These are phyloP conservation scores for Poronia punctata DNA, from an alignment of 495 filamentous ascomycete species.

Conservation along the genomic window DNA sequence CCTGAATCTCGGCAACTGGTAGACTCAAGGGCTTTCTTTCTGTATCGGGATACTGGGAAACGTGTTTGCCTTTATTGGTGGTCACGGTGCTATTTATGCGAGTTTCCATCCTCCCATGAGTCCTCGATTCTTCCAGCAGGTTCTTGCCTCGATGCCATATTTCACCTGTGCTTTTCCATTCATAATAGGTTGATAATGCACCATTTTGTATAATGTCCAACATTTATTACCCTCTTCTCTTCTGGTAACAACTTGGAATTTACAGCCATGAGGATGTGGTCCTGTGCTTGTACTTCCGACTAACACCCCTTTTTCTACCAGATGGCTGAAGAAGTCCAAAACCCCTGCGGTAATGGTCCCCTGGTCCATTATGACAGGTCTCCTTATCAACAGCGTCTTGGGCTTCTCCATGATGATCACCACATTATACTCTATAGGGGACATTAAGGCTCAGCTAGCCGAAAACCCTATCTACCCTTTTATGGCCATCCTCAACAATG, in stretches of 20 bases:
- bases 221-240: slow-evolving; percentile 45
- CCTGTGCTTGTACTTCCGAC: slow-evolving; percentile 41
- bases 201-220: slow-evolving; percentile 46
- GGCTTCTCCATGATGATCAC: slow-evolving; percentile 47
- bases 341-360: slow-evolving; percentile 47
- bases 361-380: slow-evolving; percentile 43
- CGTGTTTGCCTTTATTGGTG: slow-evolving; percentile 29
- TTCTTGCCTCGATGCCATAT: neutral
- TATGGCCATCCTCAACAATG: slow-evolving; percentile 46
- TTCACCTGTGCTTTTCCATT: slow-evolving; percentile 1
- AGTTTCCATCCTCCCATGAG: too few relatives aligned
- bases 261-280: too few relatives aligned
- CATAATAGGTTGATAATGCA: slow-evolving; percentile 50
- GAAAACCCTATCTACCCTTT: slow-evolving; percentile 43
- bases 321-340: slow-evolving; percentile 52
- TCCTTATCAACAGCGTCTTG: slow-evolving; percentile 41
- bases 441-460: slow-evolving; percentile 30
- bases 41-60: slow-evolving; percentile 44
- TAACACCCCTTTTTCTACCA: slow-evolving; percentile 45
- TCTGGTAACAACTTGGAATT: too few relatives aligned
- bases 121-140: neutral
- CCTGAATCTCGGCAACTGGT: slow-evolving; percentile 50
- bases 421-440: slow-evolving; percentile 45
- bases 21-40: slow-evolving; percentile 42
- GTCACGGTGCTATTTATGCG: neutral